Evolutionary conservation across 2,329 filamentous ascomycete genomes (phyloP).

Genomic region (Fusarium musae): DNA sequence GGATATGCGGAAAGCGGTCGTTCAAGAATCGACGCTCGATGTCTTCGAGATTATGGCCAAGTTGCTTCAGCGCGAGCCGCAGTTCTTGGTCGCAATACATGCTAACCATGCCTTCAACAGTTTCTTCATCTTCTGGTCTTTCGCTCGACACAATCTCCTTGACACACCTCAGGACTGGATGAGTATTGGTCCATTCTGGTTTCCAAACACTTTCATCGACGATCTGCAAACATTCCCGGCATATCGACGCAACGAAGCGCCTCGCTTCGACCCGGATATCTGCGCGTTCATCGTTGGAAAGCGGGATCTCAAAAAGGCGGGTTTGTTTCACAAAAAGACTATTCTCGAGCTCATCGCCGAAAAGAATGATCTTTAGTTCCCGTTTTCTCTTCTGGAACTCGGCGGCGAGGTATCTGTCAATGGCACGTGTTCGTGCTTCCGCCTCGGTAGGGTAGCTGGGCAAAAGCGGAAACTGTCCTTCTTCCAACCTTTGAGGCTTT

Average conservation of each 20-base stretch:
- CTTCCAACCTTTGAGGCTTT: too few species aligned
- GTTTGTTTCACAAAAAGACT: not conserved
- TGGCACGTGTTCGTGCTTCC: not conserved
- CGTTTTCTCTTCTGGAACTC: not conserved
- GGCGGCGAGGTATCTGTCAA: not conserved
- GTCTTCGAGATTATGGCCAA: not conserved
- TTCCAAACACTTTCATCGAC: fast-evolving
- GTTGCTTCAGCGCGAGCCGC: not conserved
- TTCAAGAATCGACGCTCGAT: not conserved
- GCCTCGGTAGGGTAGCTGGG: not conserved
- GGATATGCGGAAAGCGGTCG: not conserved
- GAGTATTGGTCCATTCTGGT: not conserved
- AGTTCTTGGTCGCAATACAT: not conserved
- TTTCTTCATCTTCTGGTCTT: not conserved
- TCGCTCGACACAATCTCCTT: not conserved
- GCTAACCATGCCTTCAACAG: not conserved
- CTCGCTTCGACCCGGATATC: not conserved
- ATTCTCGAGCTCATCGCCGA: not conserved
- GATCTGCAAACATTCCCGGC: not conserved
- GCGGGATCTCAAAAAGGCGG: not conserved
- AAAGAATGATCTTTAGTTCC: not conserved
- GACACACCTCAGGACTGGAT: not conserved
- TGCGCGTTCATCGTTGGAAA: fast-evolving
- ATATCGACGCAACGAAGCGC: not conserved
- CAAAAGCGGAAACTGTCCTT: not conserved